These are phyloP conservation scores for Russula earlei DNA, from an alignment of 768 basidiomycete genomes.

Conservation along the genomic window DNA sequence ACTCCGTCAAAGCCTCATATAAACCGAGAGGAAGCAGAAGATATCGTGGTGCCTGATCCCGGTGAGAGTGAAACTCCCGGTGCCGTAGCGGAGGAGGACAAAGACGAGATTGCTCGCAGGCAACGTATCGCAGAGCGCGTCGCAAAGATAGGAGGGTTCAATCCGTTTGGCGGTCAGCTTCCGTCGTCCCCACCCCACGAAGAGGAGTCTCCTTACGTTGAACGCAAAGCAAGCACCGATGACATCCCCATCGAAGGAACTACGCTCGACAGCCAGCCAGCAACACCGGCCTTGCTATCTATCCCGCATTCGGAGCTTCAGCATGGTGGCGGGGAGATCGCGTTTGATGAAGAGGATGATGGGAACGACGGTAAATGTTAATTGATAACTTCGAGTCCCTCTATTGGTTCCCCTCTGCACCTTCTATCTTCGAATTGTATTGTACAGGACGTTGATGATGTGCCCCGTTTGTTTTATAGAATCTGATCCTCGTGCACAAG, in stretches of 20 bases:
- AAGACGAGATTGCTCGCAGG: conserved; percentile 45
- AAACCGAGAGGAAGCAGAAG: background rate
- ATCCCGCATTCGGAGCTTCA: conserved; percentile 3
- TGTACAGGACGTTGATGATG: conserved; percentile 19
- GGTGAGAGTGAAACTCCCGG: conserved; percentile 3
- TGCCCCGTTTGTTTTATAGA: conserved; percentile 12
- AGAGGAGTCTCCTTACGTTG: background rate
- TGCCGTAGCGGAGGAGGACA: conserved; percentile 28
- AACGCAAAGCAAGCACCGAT: background rate
- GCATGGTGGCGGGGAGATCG: conserved; percentile 16
- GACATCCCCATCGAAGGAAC: background rate
- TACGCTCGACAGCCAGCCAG: conserved; percentile 20
- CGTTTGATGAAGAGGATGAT: conserved; percentile 17
- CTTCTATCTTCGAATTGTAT: conserved; percentile 15
- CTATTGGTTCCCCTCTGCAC: conserved; percentile 20
- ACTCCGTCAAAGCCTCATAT: background rate
- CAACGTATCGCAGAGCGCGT: conserved; percentile 50
- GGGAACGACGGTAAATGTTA: conserved; percentile 37
- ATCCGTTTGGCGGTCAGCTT: conserved; percentile 35
- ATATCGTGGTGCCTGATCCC: background rate
- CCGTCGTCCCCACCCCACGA: conserved; percentile 25
- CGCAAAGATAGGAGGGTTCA: conserved; percentile 53
- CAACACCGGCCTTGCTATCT: background rate
- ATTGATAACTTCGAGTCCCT: conserved; percentile 22
- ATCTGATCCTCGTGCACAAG: conserved; percentile 14